phyloP scores from a whole-genome alignment of 192 early-diverging fungal genomes.

The Coemansia sp. region DNA sequence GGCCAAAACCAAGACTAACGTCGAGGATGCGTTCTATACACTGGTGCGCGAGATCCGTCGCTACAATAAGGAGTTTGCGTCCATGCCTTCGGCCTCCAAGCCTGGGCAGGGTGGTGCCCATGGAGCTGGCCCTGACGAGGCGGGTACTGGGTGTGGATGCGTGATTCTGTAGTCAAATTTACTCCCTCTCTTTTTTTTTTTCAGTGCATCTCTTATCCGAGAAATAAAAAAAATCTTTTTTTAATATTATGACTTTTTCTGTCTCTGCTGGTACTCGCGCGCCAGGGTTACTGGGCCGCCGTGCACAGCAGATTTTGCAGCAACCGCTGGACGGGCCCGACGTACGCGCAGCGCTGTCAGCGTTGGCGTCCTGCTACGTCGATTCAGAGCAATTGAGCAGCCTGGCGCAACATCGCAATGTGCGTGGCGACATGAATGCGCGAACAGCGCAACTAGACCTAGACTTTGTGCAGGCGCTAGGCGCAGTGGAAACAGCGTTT shows the following conservation, averaged over 20 bases:
- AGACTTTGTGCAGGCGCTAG: constrained; percentile 29
- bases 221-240: not conserved
- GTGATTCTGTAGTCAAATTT: constrained; percentile 53
- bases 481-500: constrained; percentile 27
- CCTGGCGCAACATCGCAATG: constrained; percentile 16
- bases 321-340: constrained; percentile 22
- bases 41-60: constrained; percentile 84
- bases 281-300: constrained; percentile 28
- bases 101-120: constrained; percentile 2
- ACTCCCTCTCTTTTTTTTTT: not conserved
- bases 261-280: constrained; percentile 6
- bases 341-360: constrained; percentile 20
- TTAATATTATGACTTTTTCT: not conserved
- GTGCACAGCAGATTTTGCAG: constrained; percentile 32
- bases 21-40: constrained; percentile 86
- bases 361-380: constrained; percentile 22
- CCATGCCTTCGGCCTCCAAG: constrained; percentile 41
- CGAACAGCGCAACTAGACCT: constrained; percentile 14
- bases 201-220: not conserved
- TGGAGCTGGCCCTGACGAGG: constrained; percentile 40
- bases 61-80: constrained; percentile 68
- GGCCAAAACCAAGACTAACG: constrained; percentile 84
- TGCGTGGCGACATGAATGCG: constrained; percentile 35
- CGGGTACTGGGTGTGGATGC: constrained; percentile 58
- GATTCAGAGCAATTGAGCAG: not conserved